Base-by-base conservation (phyloP, 1,284 basidiomycete genomes). In the Puccinia horiana region DNA sequence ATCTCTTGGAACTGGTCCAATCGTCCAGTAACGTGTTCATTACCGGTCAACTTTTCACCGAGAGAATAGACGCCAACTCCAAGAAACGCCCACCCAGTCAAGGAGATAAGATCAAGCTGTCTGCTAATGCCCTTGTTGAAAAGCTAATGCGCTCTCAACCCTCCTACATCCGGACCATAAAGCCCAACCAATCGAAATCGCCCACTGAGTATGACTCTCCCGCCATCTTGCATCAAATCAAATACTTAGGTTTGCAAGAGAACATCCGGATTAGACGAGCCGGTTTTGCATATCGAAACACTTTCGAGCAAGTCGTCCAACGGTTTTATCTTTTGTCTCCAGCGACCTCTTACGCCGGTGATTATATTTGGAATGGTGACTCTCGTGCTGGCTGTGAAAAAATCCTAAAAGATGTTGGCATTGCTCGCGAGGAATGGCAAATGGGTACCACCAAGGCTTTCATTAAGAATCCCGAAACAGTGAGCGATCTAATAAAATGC, bases 371-470 rank as follows among this genome's bases (percentile, higher is more conserved):
- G 96, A 89, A 91, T 81, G 95, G 96, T 5, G 94, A 98, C 85
- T 87, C 95, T 8, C 92, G 92, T 86, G 93, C 94, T 12, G 96
- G 95, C 26, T 99, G 96, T 86, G 92, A 96, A 88, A 91, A 92
- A 84, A 99, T 99, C 84, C 89, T 99, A 73, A 93, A 90, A 84
- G 96, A 99, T 86, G 96, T 95, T 20, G 96, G 96, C 65, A 99
- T 99, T 85, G 91, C 94, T 1, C 92, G 91, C 85, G 96, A 98
- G 81, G 96, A 99, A 88, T 99, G 96, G 96, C 96, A 99, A 88
- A 97, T 99, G 95, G 96, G 97, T 84, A 91, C 93, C 1, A 97
- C 96, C 16, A 99, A 99, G 86, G 96, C 96, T 0, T 99, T 99
- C 87, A 99, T 99, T 89, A 99, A 99, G 90, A 98, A 96, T 87